Percentiles rank a stretch among this genome's conserved stretches.
phyloP scores from a whole-genome alignment of 2,329 filamentous ascomycete genomes.

The Penicillium sp. region DNA sequence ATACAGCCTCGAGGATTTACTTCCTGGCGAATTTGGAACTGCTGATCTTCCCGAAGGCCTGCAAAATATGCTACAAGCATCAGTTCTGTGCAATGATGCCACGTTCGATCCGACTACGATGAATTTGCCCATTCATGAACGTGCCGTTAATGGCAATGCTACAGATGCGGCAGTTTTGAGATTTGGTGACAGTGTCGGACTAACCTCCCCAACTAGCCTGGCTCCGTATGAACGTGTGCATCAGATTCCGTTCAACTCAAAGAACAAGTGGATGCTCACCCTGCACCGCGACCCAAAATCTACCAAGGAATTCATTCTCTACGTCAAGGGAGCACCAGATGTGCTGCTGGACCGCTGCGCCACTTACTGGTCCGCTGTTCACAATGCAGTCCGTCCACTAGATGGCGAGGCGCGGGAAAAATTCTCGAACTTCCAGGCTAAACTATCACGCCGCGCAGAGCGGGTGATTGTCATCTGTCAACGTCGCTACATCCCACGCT shows the following conservation, averaged over 20 bases:
- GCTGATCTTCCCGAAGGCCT: constrained; percentile 41
- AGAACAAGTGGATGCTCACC: constrained; percentile 79
- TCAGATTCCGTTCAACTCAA: constrained; percentile 74
- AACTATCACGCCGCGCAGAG: constrained; percentile 66
- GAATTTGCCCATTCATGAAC: constrained; percentile 57
- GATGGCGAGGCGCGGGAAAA: constrained; percentile 45
- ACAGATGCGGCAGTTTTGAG: constrained; percentile 73
- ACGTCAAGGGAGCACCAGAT: constrained; percentile 76
- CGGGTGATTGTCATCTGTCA: constrained; percentile 67
- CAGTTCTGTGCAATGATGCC: constrained; percentile 70
- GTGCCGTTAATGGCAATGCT: constrained; percentile 70
- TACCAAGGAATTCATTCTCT: constrained; percentile 26
- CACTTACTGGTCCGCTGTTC: constrained; percentile 54
- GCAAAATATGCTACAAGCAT: constrained; percentile 59
- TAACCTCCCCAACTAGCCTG: constrained; percentile 56
- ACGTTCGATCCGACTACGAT: constrained; percentile 67
- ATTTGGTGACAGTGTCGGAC: constrained; percentile 63
- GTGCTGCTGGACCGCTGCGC: constrained; percentile 65
- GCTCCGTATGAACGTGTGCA: constrained; percentile 62
- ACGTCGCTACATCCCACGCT: constrained; percentile 50
- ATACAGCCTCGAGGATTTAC: constrained; percentile 18
- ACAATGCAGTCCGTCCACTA: constrained; percentile 54
- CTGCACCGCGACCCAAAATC: constrained; percentile 41
- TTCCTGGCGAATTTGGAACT: constrained; percentile 7
- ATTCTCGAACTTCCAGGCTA: constrained; percentile 62